Conservation (phyloP, 73 alveolate species). For the Breviolum minutum region DNA sequence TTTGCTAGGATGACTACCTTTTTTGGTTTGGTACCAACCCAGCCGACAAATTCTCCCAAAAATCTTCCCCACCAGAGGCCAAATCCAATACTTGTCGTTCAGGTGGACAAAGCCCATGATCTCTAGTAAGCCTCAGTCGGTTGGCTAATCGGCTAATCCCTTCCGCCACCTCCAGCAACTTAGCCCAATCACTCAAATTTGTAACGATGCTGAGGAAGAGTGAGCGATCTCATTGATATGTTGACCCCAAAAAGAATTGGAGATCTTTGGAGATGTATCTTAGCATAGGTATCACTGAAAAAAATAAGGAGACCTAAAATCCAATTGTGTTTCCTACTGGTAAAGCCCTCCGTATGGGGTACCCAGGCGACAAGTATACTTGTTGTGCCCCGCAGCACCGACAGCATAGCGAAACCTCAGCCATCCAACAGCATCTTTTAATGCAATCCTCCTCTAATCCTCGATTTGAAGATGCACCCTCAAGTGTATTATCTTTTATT, state of each 20-base stretch:
- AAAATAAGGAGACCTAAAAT: neutral
- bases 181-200: too few relatives aligned
- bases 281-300: too few relatives aligned
- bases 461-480: neutral
- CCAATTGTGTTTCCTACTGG: neutral
- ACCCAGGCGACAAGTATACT: slow-evolving; percentile 67
- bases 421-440: too few relatives aligned
- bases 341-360: neutral
- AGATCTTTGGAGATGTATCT: too few relatives aligned
- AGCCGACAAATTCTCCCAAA: neutral
- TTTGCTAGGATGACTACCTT: too few relatives aligned
- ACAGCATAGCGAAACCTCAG: slow-evolving; percentile 75
- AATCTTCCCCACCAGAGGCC: slow-evolving; percentile 46
- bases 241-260: too few relatives aligned
- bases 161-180: too few relatives aligned
- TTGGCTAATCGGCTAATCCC: neutral
- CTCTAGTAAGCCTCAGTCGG: slow-evolving; percentile 25
- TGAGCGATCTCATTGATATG: too few relatives aligned
- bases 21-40: neutral
- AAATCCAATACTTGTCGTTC: slow-evolving; percentile 70
- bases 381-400: slow-evolving; percentile 79
- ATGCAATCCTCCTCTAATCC: neutral
- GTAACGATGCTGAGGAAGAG: too few relatives aligned
- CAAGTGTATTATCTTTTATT: too few relatives aligned
- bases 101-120: slow-evolving; percentile 90